Evolutionary conservation across 345 rosid species (phyloP), one percentile per base, ranked within the genome.

Genomic region (Dimocarpus longan): DNA sequence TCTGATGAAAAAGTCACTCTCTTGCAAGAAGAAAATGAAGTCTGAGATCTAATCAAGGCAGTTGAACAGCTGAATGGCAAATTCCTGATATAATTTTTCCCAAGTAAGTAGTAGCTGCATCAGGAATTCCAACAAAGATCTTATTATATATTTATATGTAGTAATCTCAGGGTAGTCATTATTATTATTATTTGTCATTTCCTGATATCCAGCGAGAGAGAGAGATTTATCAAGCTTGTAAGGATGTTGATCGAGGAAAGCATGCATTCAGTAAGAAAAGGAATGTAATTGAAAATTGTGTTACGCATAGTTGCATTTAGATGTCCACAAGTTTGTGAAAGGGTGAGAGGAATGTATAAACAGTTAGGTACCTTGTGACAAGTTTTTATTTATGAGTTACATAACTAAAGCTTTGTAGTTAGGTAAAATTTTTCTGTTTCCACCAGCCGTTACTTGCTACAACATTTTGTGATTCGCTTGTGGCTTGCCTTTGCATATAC

Each of bases 1-100:
- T 24, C 78, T 10, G 82, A 80, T 42, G 85, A 81, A 12, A 89
- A 83, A 67, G 81, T 76, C 42, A 92, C 93, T 76, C 91, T 93
- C 54, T 83, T 88, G 74, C 84, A 84, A 68, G 85, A 88, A 9
- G 86, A 86, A 68, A 80, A 74, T 42, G 74, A 74, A 65, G 71
- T 74, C 39, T 57, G 18, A 71, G 50, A 32, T 28, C 16, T 39
- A 0, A 59, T 59, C 3, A 8, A 21, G 8, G 8, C 52, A 46
- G 8, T 46, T 46, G 52, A 46, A 46, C 8, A 46, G 52, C 52
- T 11, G 8, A 46, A 32, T 1, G 37, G 37, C 37, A n/a, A 59
- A 59, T 6, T 59, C 3, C 1, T 59, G 24, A 21, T n/a, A n/a
- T 57, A n/a, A 8, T 57, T 0, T 57, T n/a, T 57, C 22, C 22